Evolutionary conservation across 108 stramenopile genomes (phyloP), one percentile per base, ranked within the genome.

Genomic region (Parietichytrium sp.): DNA sequence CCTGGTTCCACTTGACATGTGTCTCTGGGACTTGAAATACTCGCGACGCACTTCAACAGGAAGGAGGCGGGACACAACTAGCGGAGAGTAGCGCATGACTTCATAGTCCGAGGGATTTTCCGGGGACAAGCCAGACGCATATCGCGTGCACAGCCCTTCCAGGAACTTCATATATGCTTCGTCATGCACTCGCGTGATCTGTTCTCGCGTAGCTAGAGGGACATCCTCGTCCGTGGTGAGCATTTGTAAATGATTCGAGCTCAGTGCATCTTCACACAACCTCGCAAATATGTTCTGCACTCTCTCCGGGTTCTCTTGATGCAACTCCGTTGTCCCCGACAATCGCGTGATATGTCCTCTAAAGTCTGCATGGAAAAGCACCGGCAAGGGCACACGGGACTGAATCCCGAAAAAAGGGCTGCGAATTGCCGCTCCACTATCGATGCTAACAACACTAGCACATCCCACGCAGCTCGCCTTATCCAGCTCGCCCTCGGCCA

Each of bases 1-100:
- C 7, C 55, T 45, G 15, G 90, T 90, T 79, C 88, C 90, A n/a
- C 47, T 38, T 38, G 55, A 42, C 30, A 72, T 12, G 55, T 72
- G 55, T 18, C 54, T 81, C 82, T 88, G 55, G 30, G 52, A 13
- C 50, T 51, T 15, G 81, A 88, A 89, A 38, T 86, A 51, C 7
- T 87, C 87, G 23, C 88, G 31, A 8, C 42, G 55, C 29, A 42
- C 55, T 38, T 72, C 55, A 12, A 42, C 55, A n/a, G 55, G 42
- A 72, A 72, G 42, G 10, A 72, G 55, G 4, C 55, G 55, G 20
- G 55, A 72, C 13, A 72, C 55, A 16, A 72, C 55, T 8, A 72
- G 55, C 30, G 55, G 55, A n/a, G 55, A 72, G 1, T 42, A 72
- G 7, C 55, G 55, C 15, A 72, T 30, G 12, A 72, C 55, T 0